Evolutionary conservation across 306 rosid genomes (phyloP), one percentile per base, ranked within the genome.

Genomic region (Abrus precatorius): DNA sequence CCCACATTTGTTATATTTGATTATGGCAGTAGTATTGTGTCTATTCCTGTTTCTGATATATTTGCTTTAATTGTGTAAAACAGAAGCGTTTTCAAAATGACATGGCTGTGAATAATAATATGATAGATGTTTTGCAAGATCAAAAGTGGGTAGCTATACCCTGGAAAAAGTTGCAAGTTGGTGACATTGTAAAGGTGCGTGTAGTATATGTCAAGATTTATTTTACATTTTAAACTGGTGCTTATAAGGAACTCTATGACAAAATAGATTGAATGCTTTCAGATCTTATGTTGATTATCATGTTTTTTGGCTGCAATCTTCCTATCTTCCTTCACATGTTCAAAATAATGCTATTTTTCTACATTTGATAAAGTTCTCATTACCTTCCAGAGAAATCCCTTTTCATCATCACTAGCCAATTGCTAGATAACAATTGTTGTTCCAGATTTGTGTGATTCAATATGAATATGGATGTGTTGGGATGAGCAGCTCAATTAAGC

Each of bases 1-100:
- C 27, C 41, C 4, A 20, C 40, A 10, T 14, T 56, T 71, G 44
- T 60, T 49, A 30, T 20, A 27, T 40, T 78, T 64, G 32, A 65
- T 56, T 61, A 49, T 53, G 73, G 74, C 13, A 12, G 72, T 44
- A 36, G 68, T 66, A 48, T 38, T 57, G 38, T 56, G 29, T 48
- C 44, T 47, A 29, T 76, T 76, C 73, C 33, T 60, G 29, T 57
- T 62, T 63, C 20, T 76, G 41, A 55, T 72, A 55, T 80, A 45
- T 81, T 72, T 48, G 9, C 78, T 79, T 72, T 44, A 75, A 75
- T 74, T 81, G 5, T 64, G 83, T 54, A 36, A 68, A 73, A 86
- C 97, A 94, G 98, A 94, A 94, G 84, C 98, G 98, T 52, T 86
- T 94, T 79, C 98, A 92, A 90, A 94, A 90, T 85, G 98, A 94